phyloP scores from a whole-genome alignment of 805 yeast genomes.

The Suhomyces faveliae region DNA sequence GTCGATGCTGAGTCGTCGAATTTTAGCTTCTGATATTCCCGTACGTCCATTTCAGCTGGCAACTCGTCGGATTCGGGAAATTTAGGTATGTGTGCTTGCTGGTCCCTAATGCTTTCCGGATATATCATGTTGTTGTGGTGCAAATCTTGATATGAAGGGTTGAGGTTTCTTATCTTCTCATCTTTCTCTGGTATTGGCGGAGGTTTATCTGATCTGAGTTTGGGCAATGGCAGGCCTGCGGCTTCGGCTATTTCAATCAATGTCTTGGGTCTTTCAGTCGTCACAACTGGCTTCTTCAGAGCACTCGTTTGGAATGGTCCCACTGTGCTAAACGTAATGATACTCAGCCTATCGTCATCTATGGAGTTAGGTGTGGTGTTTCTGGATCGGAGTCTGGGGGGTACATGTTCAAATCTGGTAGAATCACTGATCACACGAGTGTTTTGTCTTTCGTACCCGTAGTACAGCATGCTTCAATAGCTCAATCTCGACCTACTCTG shows the following conservation, averaged over 20 bases:
- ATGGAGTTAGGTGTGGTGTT: conserved; percentile 28
- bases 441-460: neutral
- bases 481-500: neutral
- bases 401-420: conserved; percentile 31
- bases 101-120: conserved; percentile 5
- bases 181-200: conserved; percentile 13
- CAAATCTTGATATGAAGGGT: conserved; percentile 4
- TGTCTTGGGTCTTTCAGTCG: conserved; percentile 1
- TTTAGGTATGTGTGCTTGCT: conserved; percentile 5
- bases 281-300: conserved; percentile 2
- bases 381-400: conserved; percentile 29
- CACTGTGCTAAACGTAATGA: conserved; percentile 9
- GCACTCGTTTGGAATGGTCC: neutral
- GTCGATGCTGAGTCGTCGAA: neutral
- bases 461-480: neutral
- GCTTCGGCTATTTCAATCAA: conserved; percentile 8
- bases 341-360: conserved; percentile 11
- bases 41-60: conserved; percentile 25
- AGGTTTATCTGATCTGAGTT: conserved; percentile 3
- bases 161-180: conserved; percentile 1
- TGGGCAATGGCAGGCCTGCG: conserved; percentile 1
- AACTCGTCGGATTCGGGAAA: conserved; percentile 17
- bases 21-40: conserved; percentile 10
- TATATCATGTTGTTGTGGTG: conserved; percentile 4
- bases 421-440: conserved; percentile 29